Percentiles rank a stretch among this genome's conserved stretches.
Conservation (phyloP, 805 yeast genomes). For the Tetrapisispora pingtungensis region DNA sequence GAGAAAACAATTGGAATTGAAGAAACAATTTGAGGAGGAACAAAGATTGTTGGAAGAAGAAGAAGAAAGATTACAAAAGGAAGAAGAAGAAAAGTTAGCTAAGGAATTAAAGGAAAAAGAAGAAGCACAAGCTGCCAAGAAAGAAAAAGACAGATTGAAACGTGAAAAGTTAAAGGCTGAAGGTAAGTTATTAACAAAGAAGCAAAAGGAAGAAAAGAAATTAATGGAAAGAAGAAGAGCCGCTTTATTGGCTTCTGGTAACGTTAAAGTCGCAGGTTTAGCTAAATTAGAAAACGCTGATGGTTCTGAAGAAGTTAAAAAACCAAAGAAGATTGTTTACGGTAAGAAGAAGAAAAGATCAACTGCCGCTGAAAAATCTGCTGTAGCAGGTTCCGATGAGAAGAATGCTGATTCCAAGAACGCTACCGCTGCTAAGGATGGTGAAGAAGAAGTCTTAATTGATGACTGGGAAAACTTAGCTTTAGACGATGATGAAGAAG, state of each 20-base stretch:
- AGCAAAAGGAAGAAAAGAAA: constrained; percentile 88
- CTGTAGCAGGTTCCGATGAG: constrained; percentile 17
- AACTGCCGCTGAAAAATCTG: constrained; percentile 21
- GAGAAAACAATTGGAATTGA: constrained; percentile 78
- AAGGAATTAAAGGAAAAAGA: constrained; percentile 38
- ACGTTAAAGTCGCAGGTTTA: constrained; percentile 67
- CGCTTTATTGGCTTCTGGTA: constrained; percentile 65
- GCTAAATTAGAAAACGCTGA: constrained; percentile 24
- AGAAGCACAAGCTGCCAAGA: constrained; percentile 57
- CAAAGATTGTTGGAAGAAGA: constrained; percentile 64
- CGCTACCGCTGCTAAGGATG: constrained; percentile 21
- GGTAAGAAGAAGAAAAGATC: constrained; percentile 58
- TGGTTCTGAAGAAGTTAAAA: constrained; percentile 21
- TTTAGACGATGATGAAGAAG: constrained; percentile 39
- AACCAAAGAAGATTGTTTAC: constrained; percentile 61
- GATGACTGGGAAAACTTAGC: constrained; percentile 85
- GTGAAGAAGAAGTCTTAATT: constrained; percentile 47
- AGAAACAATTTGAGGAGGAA: constrained; percentile 82
- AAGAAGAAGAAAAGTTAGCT: constrained; percentile 41
- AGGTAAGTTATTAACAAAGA: constrained; percentile 88
- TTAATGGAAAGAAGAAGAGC: constrained; percentile 82
- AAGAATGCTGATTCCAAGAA: constrained; percentile 14
- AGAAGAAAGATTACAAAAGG: constrained; percentile 43
- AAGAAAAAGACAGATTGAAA: constrained; percentile 78
- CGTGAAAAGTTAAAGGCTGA: constrained; percentile 90